Evolutionary conservation across 129 eudicot genomes (phyloP).

Genomic region (Glebionis coronaria): DNA sequence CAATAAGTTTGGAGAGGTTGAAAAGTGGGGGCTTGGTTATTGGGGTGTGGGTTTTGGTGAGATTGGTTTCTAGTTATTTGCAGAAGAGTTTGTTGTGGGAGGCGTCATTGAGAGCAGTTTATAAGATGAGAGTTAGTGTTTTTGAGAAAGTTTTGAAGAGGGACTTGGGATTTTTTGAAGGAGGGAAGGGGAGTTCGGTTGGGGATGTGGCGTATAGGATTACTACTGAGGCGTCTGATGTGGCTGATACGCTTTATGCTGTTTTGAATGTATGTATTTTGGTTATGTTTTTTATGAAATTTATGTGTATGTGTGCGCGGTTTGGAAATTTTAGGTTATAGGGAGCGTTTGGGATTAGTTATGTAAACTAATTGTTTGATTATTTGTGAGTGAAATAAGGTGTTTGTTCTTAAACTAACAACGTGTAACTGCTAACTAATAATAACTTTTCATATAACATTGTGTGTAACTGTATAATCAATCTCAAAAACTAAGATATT

Average conservation of each 20-base stretch:
- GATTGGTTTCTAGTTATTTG: slow-evolving; percentile 47
- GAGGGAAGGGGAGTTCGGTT: slow-evolving; percentile 50
- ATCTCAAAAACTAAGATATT: too few relatives aligned
- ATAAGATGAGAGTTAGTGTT: slow-evolving; percentile 62
- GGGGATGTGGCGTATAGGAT: slow-evolving; percentile 88
- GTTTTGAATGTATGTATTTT: slow-evolving; percentile 57
- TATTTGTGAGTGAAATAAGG: too few relatives aligned
- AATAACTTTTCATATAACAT: too few relatives aligned
- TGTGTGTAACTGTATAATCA: too few relatives aligned
- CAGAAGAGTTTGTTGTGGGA: slow-evolving; percentile 89
- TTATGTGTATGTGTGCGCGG: background rate
- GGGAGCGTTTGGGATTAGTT: background rate
- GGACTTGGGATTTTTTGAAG: slow-evolving; percentile 82
- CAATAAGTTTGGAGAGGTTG: slow-evolving; percentile 19
- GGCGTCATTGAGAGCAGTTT: slow-evolving; percentile 60
- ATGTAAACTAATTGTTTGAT: too few relatives aligned
- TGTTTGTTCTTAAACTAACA: background rate
- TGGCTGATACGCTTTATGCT: slow-evolving; percentile 66
- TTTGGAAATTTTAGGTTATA: background rate
- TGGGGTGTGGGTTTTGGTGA: slow-evolving; percentile 50
- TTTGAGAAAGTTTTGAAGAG: slow-evolving; percentile 74
- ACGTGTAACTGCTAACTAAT: too few relatives aligned
- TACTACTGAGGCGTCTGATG: slow-evolving; percentile 85
- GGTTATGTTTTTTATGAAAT: background rate
- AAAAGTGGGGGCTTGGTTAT: slow-evolving; percentile 46